Evolutionary conservation across 352 stramenopile species (phyloP).

Genomic region (Phytophthora kernoviae): DNA sequence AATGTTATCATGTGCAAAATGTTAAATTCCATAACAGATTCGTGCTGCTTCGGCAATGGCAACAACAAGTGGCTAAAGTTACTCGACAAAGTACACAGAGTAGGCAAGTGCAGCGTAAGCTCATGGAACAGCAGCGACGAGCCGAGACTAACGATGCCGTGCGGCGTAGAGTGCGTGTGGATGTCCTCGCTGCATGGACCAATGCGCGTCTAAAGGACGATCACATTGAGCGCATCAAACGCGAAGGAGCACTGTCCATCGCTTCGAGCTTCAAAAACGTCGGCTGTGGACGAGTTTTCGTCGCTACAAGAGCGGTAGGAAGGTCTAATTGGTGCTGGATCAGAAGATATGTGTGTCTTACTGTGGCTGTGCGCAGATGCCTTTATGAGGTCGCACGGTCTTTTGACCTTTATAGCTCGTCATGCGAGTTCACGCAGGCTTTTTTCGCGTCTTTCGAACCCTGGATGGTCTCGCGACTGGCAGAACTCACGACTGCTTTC

Average conservation of each 20-base stretch:
- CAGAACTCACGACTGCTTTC: constrained; percentile 66
- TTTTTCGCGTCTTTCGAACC: constrained; percentile 74
- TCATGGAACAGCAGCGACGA: constrained; percentile 44
- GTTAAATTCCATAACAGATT: constrained; percentile 53
- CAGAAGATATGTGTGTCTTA: background rate
- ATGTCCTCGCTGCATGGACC: constrained; percentile 73
- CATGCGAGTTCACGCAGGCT: constrained; percentile 60
- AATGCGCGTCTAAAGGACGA: constrained; percentile 78
- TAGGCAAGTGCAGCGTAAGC: constrained; percentile 50
- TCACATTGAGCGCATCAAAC: constrained; percentile 71
- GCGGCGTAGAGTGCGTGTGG: constrained; percentile 70
- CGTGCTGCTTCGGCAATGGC: constrained; percentile 60
- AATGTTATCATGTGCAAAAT: too few relatives aligned
- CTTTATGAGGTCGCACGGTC: constrained; percentile 74
- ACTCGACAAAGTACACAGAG: constrained; percentile 48
- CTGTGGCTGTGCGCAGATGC: constrained; percentile 39
- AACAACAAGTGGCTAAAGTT: constrained; percentile 62
- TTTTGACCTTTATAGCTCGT: constrained; percentile 72
- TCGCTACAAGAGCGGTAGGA: constrained; percentile 71
- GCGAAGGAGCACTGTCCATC: constrained; percentile 62
- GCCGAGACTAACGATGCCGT: constrained; percentile 43
- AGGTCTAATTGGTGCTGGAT: background rate
- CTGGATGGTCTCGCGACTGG: constrained; percentile 77
- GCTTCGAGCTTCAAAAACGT: constrained; percentile 61
- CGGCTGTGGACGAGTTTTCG: constrained; percentile 34